phyloP scores from a whole-genome alignment of 2,329 filamentous ascomycete genomes.

The Leptodontidium sp. region DNA sequence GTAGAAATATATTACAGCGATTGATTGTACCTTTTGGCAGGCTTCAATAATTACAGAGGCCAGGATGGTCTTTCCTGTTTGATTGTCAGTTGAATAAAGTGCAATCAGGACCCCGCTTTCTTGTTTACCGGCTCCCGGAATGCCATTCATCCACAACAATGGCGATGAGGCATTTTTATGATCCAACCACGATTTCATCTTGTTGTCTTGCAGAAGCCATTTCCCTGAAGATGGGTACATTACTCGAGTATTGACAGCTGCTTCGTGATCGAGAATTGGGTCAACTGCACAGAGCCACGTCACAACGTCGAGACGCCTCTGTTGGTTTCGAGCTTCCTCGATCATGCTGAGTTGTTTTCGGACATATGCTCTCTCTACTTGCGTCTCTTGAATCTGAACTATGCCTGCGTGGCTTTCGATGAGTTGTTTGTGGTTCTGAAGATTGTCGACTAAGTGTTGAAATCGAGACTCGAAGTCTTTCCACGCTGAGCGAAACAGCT shows the following conservation, averaged over 20 bases:
- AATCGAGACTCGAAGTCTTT: constrained; percentile 45
- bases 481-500: constrained; percentile 48
- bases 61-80: constrained; percentile 50
- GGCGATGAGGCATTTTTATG: constrained; percentile 35
- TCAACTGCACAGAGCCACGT: constrained; percentile 39
- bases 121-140: constrained; percentile 50
- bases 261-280: constrained; percentile 39
- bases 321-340: constrained; percentile 32
- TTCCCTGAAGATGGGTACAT: constrained; percentile 40
- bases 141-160: constrained; percentile 51
- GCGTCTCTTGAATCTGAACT: constrained; percentile 42
- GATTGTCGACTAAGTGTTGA: constrained; percentile 43
- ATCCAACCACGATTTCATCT: constrained; percentile 33
- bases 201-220: constrained; percentile 46
- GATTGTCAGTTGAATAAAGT: neutral
- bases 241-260: constrained; percentile 26
- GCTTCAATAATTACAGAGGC: constrained; percentile 51
- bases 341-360: constrained; percentile 34
- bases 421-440: constrained; percentile 43
- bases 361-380: constrained; percentile 34
- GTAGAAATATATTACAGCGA: constrained; percentile 49
- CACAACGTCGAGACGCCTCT: constrained; percentile 30
- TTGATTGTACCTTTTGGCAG: constrained; percentile 22
- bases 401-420: constrained; percentile 46
- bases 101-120: neutral